Evolutionary conservation across 768 basidiomycete genomes (phyloP).

Genomic region (Suillus subluteus): DNA sequence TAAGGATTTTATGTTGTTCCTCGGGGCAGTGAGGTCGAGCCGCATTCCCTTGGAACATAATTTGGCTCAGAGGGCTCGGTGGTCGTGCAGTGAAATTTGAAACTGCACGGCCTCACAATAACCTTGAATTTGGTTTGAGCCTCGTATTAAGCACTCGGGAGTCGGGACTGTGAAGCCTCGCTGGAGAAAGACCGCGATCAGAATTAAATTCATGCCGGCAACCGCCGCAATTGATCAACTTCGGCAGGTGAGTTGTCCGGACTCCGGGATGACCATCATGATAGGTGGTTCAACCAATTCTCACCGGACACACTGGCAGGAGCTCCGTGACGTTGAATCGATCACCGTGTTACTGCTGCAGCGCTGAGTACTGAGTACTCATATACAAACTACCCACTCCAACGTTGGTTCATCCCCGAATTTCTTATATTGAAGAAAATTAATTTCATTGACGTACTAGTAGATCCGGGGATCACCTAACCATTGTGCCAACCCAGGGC

Average conservation of each 20-base stretch:
- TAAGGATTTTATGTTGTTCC: neutral
- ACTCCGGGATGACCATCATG: neutral
- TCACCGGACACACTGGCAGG: too few relatives aligned
- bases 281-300: neutral
- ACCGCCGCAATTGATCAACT: too few relatives aligned
- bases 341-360: neutral
- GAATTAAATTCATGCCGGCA: too few relatives aligned
- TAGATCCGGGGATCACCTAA: neutral
- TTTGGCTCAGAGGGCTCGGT: neutral
- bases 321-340: neutral
- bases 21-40: neutral
- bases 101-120: neutral
- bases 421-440: neutral
- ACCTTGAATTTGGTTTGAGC: neutral
- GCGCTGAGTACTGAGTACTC: neutral
- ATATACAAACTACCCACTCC: neutral
- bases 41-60: neutral
- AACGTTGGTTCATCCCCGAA: neutral
- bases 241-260: too few relatives aligned
- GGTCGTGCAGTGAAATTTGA: neutral
- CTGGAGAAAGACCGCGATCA: neutral
- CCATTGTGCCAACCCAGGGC: neutral
- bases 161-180: neutral
- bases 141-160: neutral
- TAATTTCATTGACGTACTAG: conserved; percentile 4